A percentile compares a stretch with the other conserved stretches of the same genome.
These are phyloP conservation scores for Narthecium ossifragum DNA, from an alignment of 106 monocot genomes.

Conservation along the genomic window DNA sequence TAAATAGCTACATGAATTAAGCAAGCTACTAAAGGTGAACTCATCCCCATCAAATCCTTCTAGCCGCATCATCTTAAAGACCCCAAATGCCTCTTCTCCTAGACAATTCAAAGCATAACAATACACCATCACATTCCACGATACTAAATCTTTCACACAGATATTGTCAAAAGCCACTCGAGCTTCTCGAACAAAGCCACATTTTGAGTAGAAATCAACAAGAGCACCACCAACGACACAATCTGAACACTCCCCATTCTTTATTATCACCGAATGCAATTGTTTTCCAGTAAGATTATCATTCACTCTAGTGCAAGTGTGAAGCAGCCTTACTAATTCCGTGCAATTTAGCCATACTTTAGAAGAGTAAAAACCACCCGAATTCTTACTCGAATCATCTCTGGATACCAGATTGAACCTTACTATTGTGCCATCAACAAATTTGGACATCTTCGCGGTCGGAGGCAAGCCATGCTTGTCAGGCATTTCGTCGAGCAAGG, in stretches of 20 bases:
- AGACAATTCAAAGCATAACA: constrained; percentile 32
- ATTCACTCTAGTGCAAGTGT: background rate
- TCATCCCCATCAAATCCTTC: constrained; percentile 26
- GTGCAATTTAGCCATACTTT: constrained; percentile 1
- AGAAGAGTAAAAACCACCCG: too few species aligned
- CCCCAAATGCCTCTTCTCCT: constrained; percentile 17
- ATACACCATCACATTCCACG: constrained; percentile 53
- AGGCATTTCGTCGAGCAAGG: too few species aligned
- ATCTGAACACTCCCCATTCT: constrained; percentile 23
- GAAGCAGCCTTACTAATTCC: constrained; percentile 3
- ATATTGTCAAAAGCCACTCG: constrained; percentile 37
- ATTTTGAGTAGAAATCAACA: constrained; percentile 35
- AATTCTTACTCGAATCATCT: too few species aligned
- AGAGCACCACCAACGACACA: constrained; percentile 23
- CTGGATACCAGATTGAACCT: too few species aligned
- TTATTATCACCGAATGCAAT: constrained; percentile 25
- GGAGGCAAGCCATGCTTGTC: too few species aligned
- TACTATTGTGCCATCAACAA: too few species aligned
- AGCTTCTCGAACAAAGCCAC: constrained; percentile 16
- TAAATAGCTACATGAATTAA: constrained; percentile 17
- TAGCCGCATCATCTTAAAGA: constrained; percentile 26
- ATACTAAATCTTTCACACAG: constrained; percentile 22
- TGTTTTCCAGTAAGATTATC: constrained; percentile 7
- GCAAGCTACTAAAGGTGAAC: constrained; percentile 46
- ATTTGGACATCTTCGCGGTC: too few species aligned